Evolutionary conservation across 352 stramenopile species (phyloP).

Genomic region (Phytophthora palmivora): DNA sequence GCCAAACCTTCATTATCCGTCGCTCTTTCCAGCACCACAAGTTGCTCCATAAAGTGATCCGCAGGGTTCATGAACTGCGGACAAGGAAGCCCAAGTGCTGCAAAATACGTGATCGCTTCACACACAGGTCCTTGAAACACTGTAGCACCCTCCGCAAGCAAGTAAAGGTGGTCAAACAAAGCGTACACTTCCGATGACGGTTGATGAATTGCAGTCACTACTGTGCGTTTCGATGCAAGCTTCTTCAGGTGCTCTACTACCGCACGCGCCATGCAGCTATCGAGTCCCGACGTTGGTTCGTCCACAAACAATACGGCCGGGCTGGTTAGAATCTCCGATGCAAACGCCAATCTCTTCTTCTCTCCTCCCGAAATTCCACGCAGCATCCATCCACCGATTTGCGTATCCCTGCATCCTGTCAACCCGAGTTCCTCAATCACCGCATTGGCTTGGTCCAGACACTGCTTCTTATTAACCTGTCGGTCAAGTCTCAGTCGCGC

Average conservation of each 20-base stretch:
- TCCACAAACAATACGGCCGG: conserved; percentile 83
- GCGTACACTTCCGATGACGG: conserved; percentile 65
- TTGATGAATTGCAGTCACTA: conserved; percentile 87
- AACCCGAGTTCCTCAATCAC: conserved; percentile 62
- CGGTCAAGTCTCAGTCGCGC: conserved; percentile 73
- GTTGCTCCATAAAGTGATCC: conserved; percentile 58
- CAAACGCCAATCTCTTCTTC: conserved; percentile 81
- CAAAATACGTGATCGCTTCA: conserved; percentile 44
- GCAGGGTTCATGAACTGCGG: conserved; percentile 54
- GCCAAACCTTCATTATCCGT: conserved; percentile 38
- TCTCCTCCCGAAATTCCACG: conserved; percentile 81
- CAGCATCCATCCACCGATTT: conserved; percentile 54
- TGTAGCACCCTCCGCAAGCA: conserved; percentile 43
- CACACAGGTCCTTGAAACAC: conserved; percentile 44
- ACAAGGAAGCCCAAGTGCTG: conserved; percentile 36
- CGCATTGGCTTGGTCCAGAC: conserved; percentile 35
- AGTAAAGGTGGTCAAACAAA: conserved; percentile 47
- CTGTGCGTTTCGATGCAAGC: conserved; percentile 75
- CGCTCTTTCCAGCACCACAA: conserved; percentile 48
- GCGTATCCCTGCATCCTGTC: conserved; percentile 42
- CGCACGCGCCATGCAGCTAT: conserved; percentile 53
- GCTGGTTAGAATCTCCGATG: conserved; percentile 78
- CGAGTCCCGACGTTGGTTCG: conserved; percentile 70
- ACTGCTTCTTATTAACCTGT: conserved; percentile 23
- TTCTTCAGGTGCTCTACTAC: conserved; percentile 57